Evolutionary conservation across 140 eudicot genomes (phyloP), one percentile per base, ranked within the genome.

Genomic region (Flaveria floridana): DNA sequence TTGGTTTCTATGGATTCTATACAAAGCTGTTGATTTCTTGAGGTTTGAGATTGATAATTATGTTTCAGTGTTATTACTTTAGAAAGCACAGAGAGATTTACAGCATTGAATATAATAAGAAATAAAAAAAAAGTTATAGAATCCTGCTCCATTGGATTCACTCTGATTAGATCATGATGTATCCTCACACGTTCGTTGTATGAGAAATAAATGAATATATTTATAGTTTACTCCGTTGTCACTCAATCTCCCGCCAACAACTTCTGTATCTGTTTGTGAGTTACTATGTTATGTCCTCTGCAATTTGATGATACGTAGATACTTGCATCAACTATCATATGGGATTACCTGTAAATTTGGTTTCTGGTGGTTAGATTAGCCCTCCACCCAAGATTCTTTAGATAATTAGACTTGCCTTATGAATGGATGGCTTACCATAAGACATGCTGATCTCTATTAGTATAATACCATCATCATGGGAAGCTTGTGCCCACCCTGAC

Each of bases 401-500:
- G 75, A 67, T 66, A 8, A 64, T 20, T 50, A 30, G 11, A 30
- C 47, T 16, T 73, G 34, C 3, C 20, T 67, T 42, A 30, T 59
- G n/a, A 78, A 62, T 6, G 12, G 52, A 62, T 34, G 42, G 20
- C 66, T 59, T 81, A 85, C 89, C 85, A 47, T 84, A 52, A 68
- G 73, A 67, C 16, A 61, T 64, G 56, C 65, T 10, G 59, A 55
- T 9, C 7, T 44, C 30, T 28, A 46, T 57, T 42, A n/a, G 26
- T 25, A 56, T 26, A 44, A 76, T 41, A 18, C 30, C 46, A 16
- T 34, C 73, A 41, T 86, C 75, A 85, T 74, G 90, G 79, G 70
- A 70, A 81, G 37, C 83, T 75, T n/a, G 86, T 18, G 78, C 79
- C 84, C 18, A 92, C 92, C 77, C 83, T 87, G 25, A 82, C 88